phyloP scores from a whole-genome alignment of 495 filamentous ascomycete genomes.

The Penicillium riverlandense region DNA sequence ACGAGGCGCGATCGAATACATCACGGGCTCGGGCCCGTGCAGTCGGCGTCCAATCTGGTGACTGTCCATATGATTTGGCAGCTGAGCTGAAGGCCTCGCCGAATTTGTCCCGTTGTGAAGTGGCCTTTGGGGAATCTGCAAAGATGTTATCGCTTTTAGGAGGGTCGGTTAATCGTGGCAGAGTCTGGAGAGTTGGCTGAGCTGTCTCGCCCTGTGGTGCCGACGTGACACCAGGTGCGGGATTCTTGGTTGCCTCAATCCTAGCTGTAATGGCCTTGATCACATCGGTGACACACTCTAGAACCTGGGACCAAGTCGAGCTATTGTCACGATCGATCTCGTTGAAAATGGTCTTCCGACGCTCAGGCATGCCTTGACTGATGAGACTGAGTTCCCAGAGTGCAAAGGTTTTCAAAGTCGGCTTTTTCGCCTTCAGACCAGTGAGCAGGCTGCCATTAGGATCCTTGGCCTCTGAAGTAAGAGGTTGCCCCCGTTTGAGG shows the following conservation, averaged over 20 bases:
- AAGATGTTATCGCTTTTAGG: conserved; percentile 57
- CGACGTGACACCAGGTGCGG: conserved; percentile 26
- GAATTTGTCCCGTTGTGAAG: conserved; percentile 40
- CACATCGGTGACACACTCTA: conserved; percentile 54
- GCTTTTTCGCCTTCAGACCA: conserved; percentile 65
- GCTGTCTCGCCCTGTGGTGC: conserved; percentile 17
- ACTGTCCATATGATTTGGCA: conserved; percentile 54
- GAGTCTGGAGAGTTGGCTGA: conserved; percentile 31
- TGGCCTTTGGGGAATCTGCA: conserved; percentile 36
- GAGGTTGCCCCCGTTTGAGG: conserved; percentile 71
- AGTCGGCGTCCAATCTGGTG: conserved; percentile 39
- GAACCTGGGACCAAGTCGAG: conserved; percentile 75
- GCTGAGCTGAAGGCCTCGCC: conserved; percentile 47
- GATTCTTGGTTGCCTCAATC: conserved; percentile 52
- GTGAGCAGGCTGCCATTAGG: conserved; percentile 85
- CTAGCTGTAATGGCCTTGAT: conserved; percentile 59
- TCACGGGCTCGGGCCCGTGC: conserved; percentile 36
- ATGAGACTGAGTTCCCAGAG: conserved; percentile 88
- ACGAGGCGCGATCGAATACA: conserved; percentile 35
- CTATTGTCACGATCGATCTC: conserved; percentile 81
- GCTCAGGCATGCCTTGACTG: conserved; percentile 58
- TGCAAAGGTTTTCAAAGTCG: conserved; percentile 59
- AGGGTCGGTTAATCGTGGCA: conserved; percentile 45
- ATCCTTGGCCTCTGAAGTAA: conserved; percentile 78
- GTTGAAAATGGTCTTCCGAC: conserved; percentile 76